A percentile compares a stretch with the other conserved stretches of the same genome.
Conservation (phyloP, 495 filamentous ascomycete species). For the Venustampulla echinocandica region DNA sequence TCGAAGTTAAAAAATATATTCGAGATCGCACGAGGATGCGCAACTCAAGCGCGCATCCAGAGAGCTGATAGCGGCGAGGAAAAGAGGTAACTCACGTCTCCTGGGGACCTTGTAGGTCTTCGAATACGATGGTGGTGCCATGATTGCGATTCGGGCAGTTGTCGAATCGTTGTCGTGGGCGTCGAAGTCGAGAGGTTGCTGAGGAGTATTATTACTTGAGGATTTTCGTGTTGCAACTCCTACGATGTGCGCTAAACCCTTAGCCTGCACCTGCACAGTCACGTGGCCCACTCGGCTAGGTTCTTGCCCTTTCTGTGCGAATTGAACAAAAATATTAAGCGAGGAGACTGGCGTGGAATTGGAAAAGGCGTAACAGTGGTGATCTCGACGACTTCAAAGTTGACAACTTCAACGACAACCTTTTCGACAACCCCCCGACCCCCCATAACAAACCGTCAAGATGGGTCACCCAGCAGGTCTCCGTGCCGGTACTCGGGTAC, state of each 20-base stretch:
- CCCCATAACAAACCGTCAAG: slow-evolving; percentile 30
- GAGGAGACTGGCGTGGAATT: background rate
- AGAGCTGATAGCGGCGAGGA: too few relatives aligned
- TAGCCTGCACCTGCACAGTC: background rate
- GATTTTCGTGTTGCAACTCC: background rate
- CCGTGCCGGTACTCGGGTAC: slow-evolving; percentile 79
- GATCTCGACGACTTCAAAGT: too few relatives aligned
- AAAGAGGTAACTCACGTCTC: slow-evolving; percentile 12
- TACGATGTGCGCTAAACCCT: background rate
- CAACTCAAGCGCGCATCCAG: too few relatives aligned
- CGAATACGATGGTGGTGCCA: slow-evolving; percentile 58
- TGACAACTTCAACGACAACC: too few relatives aligned
- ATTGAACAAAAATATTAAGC: slow-evolving; percentile 3
- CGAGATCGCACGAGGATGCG: too few relatives aligned
- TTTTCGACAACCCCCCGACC: background rate
- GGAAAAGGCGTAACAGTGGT: background rate
- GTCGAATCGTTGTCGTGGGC: slow-evolving; percentile 7
- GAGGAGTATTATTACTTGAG: background rate
- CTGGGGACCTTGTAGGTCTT: slow-evolving; percentile 86
- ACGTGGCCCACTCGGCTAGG: background rate
- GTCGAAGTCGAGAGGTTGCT: background rate
- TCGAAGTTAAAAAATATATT: too few relatives aligned
- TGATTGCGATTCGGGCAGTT: slow-evolving; percentile 9
- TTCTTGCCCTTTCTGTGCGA: background rate
- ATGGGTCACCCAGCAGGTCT: slow-evolving; percentile 98